Base-by-base conservation (phyloP, 345 rosid species). In the Eucalyptus curtisii region DNA sequence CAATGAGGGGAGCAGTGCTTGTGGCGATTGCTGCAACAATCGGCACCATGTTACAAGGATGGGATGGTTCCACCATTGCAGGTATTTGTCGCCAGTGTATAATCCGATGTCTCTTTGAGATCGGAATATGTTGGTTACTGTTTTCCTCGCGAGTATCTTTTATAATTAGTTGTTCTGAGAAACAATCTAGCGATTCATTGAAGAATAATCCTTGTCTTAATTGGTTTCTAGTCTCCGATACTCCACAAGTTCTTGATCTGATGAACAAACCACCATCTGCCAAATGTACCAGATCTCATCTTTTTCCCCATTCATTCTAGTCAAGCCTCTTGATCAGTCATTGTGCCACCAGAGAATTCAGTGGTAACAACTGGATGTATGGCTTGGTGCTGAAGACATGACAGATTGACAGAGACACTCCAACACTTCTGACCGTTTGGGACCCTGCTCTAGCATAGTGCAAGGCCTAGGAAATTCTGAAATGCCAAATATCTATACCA, bases 21-120 rank as follows among this genome's bases (percentile, higher is more conserved):
- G 92, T 92, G 24, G 93, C 94, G 10, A 66, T 91, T 89, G 93
- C 90, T 59, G 94, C 94, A 55, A 88, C 93, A 5, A 49, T 91
- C 13, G 94, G 92, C 49, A 92, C 89, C 82, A 19, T 93, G 90
- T 88, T 93, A 25, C 92, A 91, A 57, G 94, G 94, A 85, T 92
- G 94, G 94, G 94, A 91, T 87, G 88, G 90, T 88, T 88, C 94
- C 7, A 89, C 93, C 81, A 89, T 91, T 53, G 92, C 92, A 66
- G 94, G 94, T 93, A 85, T 24, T 80, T 48, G 55, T 50, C 40
- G 9, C 20, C 27, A 24, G n/a, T 68, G 82, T 45, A 80, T 16
- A 20, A 9, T 82, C 89, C 8, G 30, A 76, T 22, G 76, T 44
- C 50, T 30, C 88, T 59, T 49, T 24, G 25, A 86, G 45, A 50